Base-by-base conservation (phyloP, 2,329 filamentous ascomycete genomes). In the Cordyceps javanica region DNA sequence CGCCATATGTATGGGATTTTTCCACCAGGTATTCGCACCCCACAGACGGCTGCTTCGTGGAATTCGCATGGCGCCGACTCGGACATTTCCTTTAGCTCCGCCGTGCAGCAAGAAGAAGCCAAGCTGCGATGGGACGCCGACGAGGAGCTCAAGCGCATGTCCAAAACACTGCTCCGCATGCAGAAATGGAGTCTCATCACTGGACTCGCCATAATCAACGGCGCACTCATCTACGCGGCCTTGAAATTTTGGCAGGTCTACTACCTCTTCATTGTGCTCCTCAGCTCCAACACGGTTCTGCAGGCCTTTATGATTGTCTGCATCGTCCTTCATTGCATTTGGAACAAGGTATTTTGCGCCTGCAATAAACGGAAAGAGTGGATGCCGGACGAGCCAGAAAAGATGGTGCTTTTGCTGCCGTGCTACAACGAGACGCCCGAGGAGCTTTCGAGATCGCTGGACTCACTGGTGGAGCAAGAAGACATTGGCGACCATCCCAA, bases 341-440 rank as follows among this genome's bases (percentile, higher is more conserved):
- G 68, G 51, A 73, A 69, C 9, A 65, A 63, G 10, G 52, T 68
- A 0, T 55, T 72, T 19, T 69, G 69, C 51, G 67, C 65, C 3
- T 72, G 62, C 44, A 62, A 63, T 55, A 60, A 61, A n/a, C 63
- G 62, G 14, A 70, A 71, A 53, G 70, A 71, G 14, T 62, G 66
- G 5, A 44, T 67, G 0, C 74, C 74, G 0, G 71, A 74, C 50
- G 64, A 67, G 30, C 73, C 71, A 0, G 76, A 79, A 62, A 70
- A 70, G 50, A 69, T 79, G 67, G 75, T 79, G 2, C 62, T 77
- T 30, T 64, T 79, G 32, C 67, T 79, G 5, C 76, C 77, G 1
- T 80, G 77, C 65, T 80, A 79, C 65, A 79, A 79, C 61, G 76
- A 80, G 62, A 77, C 74, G 0, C 63, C 67, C 7, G 68, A 77